Base-by-base conservation (phyloP, 2,329 filamentous ascomycete species). In the Pestalotiopsis sp. region DNA sequence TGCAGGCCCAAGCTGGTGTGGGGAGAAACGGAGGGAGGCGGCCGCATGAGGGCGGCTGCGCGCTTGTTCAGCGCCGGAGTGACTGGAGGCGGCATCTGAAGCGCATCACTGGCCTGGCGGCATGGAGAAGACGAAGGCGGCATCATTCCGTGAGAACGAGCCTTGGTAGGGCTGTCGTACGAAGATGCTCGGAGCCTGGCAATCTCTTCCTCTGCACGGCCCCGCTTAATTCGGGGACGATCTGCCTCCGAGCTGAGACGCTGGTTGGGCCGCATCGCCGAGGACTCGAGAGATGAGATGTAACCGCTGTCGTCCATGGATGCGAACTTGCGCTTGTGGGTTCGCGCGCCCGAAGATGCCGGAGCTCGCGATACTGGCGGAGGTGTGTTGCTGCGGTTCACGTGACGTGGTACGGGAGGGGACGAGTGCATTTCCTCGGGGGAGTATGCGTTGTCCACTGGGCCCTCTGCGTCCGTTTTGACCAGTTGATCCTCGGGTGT, bases 181-280 rank as follows among this genome's bases (percentile, higher is more conserved):
- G 94, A 97, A 1, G 95, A 98, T 71, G 93, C 93, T 73, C 96
- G 92, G 66, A 98, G 91, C 56, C 95, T 93, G 60, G 93, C 93
- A 83, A 99, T 98, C 80, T 98, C 96, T 75, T 97, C 95, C 80
- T 98, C 96, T 17, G 96, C 96, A 70, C 95, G 92, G 38, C 95
- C 95, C 70, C 93, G 92, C 83, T 95, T 97, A 75, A 94, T 91
- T 67, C 90, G 88, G 64, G 92, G 92, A n/a, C 91, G 90, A 73
- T 94, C 92, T 66, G 91, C 88, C 75, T 97, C 94, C 0, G 93
- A 95, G 3, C 91, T 93, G 58, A 94, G 85, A 70, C 88, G 85
- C 72, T 89, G 87, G 71, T 91, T 90, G 62, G 92, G 90, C 69
- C 95, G 89, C 78, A 93, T 88, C 14, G 88, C 94, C 0, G 96